Evolutionary conservation across 495 filamentous ascomycete species (phyloP).

Genomic region (Xylaria telfairii): DNA sequence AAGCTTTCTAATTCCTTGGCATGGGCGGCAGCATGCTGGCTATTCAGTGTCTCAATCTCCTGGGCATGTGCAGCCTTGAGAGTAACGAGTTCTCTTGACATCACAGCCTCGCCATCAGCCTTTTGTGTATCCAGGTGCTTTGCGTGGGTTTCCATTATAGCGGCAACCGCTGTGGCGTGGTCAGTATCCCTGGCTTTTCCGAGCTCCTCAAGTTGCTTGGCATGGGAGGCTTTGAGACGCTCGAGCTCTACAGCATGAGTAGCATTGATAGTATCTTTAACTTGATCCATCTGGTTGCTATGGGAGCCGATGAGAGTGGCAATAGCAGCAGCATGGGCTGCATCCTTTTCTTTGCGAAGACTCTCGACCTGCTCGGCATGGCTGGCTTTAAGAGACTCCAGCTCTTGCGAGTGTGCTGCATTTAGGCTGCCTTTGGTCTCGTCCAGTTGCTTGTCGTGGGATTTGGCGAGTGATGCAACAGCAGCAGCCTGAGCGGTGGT

Average conservation of each 20-base stretch:
- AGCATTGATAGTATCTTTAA: conserved; percentile 46
- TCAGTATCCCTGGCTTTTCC: conserved; percentile 26
- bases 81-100: conserved; percentile 32
- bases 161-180: conserved; percentile 29
- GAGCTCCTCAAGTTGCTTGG: conserved; percentile 39
- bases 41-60: conserved; percentile 37
- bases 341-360: conserved; percentile 43
- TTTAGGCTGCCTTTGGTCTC: conserved; percentile 40
- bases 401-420: conserved; percentile 37
- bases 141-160: conserved; percentile 33
- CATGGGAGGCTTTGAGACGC: conserved; percentile 43
- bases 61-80: conserved; percentile 37
- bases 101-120: conserved; percentile 31
- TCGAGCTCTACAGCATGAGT: conserved; percentile 43
- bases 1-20: conserved; percentile 38
- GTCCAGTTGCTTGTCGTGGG: conserved; percentile 19
- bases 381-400: conserved; percentile 44
- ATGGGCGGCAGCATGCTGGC: conserved; percentile 37
- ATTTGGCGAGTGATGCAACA: conserved; percentile 15
- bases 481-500: conserved; percentile 29
- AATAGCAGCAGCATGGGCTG: conserved; percentile 26
- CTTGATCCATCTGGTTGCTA: conserved; percentile 29
- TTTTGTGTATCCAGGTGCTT: conserved; percentile 32
- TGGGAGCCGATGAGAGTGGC: conserved; percentile 17
- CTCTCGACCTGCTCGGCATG: conserved; percentile 47